Evolutionary conservation across 306 rosid genomes (phyloP).

Genomic region (Vachellia collinsii): DNA sequence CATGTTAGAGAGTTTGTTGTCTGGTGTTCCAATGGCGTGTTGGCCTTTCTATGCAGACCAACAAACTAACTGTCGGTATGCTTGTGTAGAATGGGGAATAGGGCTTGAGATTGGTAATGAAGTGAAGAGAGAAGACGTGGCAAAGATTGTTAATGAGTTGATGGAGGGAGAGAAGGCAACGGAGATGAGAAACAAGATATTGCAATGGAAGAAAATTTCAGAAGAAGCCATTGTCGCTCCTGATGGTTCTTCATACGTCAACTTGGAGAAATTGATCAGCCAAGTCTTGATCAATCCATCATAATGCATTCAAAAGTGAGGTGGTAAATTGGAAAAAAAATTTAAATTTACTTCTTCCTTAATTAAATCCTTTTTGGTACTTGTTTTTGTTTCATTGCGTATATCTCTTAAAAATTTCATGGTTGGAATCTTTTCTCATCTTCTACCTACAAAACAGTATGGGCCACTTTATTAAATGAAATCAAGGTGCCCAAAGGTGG

Average conservation of each 20-base stretch:
- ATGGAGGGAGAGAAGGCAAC: slow-evolving; percentile 33
- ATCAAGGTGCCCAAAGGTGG: too few species aligned
- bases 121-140: slow-evolving; percentile 3
- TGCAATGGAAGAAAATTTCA: background rate
- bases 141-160: slow-evolving; percentile 17
- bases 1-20: background rate
- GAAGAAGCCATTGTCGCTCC: background rate
- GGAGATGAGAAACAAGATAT: background rate
- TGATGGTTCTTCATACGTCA: background rate
- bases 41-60: slow-evolving; percentile 43
- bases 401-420: too few species aligned
- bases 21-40: slow-evolving; percentile 20
- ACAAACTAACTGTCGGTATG: background rate
- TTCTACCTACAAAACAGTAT: too few species aligned
- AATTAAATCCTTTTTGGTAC: too few species aligned
- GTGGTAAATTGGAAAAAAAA: too few species aligned
- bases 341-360: too few species aligned
- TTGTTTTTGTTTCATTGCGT: too few species aligned
- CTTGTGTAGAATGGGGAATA: slow-evolving; percentile 36
- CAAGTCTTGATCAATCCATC: background rate
- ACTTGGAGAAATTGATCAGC: background rate
- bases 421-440: too few species aligned
- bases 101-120: slow-evolving; percentile 20
- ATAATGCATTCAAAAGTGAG: background rate
- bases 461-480: too few species aligned